A percentile compares a stretch with the other conserved stretches of the same genome.
Evolutionary conservation across 805 yeast species (phyloP).

Genomic region (Lachancea quebecensis): DNA sequence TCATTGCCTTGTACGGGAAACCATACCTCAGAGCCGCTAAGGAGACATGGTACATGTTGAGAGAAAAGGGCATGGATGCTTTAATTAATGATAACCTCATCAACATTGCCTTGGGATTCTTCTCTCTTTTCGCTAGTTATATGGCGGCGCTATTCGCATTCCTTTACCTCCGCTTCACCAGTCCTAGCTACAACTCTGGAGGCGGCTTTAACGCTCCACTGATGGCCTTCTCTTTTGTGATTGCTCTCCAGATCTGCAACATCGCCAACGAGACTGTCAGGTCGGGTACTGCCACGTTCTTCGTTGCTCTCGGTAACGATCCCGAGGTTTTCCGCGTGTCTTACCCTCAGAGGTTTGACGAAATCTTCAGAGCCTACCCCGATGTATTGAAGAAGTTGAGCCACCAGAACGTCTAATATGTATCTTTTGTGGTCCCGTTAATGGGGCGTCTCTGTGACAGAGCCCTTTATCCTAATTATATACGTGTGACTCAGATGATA

Average conservation of each 20-base stretch:
- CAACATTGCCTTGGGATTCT: slow-evolving; percentile 71
- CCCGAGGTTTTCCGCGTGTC: slow-evolving; percentile 75
- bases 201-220: slow-evolving; percentile 66
- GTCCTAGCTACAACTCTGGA: slow-evolving; percentile 53
- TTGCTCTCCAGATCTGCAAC: slow-evolving; percentile 69
- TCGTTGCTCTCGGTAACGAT: slow-evolving; percentile 75
- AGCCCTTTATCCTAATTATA: neutral
- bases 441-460: too few species aligned
- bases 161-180: slow-evolving; percentile 59
- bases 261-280: slow-evolving; percentile 67
- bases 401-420: slow-evolving; percentile 23
- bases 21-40: slow-evolving; percentile 68
- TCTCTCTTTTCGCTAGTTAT: slow-evolving; percentile 64
- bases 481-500: too few species aligned
- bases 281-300: slow-evolving; percentile 77
- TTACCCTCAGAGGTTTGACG: slow-evolving; percentile 63
- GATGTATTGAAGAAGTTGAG: slow-evolving; percentile 53
- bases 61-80: slow-evolving; percentile 77
- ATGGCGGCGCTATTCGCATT: slow-evolving; percentile 56
- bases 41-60: slow-evolving; percentile 73
- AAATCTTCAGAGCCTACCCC: slow-evolving; percentile 59
- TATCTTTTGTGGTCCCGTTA: neutral
- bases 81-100: slow-evolving; percentile 78
- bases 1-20: slow-evolving; percentile 80
- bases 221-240: slow-evolving; percentile 64